Evolutionary conservation across 495 filamentous ascomycete species (phyloP).

Genomic region (Neurospora tetrasperma): DNA sequence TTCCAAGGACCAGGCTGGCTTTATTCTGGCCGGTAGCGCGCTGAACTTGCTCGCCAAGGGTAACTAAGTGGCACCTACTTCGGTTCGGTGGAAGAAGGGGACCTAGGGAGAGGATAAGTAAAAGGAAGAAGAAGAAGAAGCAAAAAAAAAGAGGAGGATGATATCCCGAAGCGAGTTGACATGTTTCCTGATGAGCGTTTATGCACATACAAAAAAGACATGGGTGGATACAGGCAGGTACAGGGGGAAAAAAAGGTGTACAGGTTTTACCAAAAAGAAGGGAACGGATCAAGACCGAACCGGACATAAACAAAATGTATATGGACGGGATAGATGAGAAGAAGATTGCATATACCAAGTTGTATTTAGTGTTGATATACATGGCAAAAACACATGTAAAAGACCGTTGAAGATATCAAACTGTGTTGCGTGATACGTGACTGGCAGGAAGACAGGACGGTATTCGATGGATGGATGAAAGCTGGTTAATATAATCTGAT

Average conservation of each 20-base stretch:
- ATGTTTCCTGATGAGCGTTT: not conserved
- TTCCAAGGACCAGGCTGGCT: constrained; percentile 76
- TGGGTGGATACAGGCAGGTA: not conserved
- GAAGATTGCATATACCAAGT: not conserved
- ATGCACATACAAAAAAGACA: not conserved
- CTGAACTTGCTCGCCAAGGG: constrained; percentile 71
- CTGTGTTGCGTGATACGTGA: not conserved
- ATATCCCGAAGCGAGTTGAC: not conserved
- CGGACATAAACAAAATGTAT: not conserved
- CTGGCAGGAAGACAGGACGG: not conserved
- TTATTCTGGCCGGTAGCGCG: constrained; percentile 88
- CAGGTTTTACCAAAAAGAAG: not conserved
- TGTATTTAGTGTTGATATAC: not conserved
- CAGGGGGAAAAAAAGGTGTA: not conserved
- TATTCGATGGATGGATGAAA: not conserved
- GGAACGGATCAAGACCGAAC: not conserved
- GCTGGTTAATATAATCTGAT: not conserved
- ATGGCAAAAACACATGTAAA: not conserved
- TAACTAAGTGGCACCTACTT: not conserved
- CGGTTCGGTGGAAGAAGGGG: not conserved
- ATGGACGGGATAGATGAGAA: not conserved
- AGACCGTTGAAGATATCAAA: not conserved
- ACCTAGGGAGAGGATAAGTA: not conserved
- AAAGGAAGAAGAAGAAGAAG: not conserved
- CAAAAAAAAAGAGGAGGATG: not conserved